A percentile compares a stretch with the other conserved stretches of the same genome.
phyloP scores from a whole-genome alignment of 208 protist species.

The Leishmania martiniquensis region DNA sequence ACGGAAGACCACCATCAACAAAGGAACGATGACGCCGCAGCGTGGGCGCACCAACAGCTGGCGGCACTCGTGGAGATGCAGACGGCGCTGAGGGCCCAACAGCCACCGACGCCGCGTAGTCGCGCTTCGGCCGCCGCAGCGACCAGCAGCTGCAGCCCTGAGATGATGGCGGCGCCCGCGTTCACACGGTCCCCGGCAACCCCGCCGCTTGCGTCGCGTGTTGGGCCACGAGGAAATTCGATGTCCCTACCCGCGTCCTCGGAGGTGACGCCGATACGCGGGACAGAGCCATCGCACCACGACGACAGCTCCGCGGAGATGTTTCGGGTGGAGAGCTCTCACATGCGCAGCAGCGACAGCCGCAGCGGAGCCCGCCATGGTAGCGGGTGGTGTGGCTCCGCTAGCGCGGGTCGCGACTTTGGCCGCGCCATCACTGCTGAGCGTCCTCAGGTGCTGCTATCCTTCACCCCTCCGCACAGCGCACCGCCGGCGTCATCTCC shows the following conservation, averaged over 20 bases:
- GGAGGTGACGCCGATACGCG: conserved; percentile 1
- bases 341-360: conserved; percentile 4
- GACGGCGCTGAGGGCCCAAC: conserved; percentile 25
- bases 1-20: not conserved
- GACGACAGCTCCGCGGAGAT: not conserved
- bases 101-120: conserved; percentile 25
- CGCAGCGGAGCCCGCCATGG: not conserved
- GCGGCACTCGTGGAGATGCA: conserved; percentile 31
- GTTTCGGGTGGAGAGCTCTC: not conserved
- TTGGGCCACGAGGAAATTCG: not conserved
- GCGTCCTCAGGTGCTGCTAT: conserved; percentile 5
- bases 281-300: not conserved
- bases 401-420: not conserved
- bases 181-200: conserved; percentile 3
- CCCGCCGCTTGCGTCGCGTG: not conserved
- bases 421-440: not conserved
- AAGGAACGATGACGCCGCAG: conserved; percentile 1
- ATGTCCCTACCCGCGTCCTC: not conserved
- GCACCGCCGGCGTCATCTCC: not conserved
- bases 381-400: not conserved
- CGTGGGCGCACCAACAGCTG: conserved; percentile 33
- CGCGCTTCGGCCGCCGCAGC: conserved; percentile 7
- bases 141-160: not conserved
- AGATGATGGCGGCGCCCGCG: not conserved
- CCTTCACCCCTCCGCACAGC: not conserved